Evolutionary conservation across 2,329 filamentous ascomycete genomes (phyloP).

Genomic region (Ophiocordyceps robertsii): DNA sequence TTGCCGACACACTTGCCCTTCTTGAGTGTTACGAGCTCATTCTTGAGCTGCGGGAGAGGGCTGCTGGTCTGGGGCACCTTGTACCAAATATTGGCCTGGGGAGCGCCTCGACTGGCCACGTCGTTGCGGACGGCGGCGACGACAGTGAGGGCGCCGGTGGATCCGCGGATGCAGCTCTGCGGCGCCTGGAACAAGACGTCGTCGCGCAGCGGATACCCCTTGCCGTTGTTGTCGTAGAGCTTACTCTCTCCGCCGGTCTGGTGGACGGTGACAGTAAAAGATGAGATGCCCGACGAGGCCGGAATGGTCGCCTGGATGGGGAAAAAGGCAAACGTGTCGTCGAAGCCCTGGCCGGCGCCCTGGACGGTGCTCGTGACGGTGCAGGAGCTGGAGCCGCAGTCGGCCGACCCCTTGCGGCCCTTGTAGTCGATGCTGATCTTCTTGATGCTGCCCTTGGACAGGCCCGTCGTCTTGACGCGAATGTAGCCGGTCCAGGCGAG

Average conservation of each 20-base stretch:
- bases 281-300: slow-evolving; percentile 44
- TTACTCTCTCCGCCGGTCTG: slow-evolving; percentile 30
- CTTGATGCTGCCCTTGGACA: slow-evolving; percentile 26
- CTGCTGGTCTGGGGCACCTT: slow-evolving; percentile 25
- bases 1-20: slow-evolving; percentile 29
- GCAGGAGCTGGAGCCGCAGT: slow-evolving; percentile 28
- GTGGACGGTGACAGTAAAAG: slow-evolving; percentile 41
- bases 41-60: slow-evolving; percentile 27
- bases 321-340: slow-evolving; percentile 45
- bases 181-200: slow-evolving; percentile 38
- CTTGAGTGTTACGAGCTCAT: slow-evolving; percentile 22
- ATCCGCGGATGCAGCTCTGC: slow-evolving; percentile 40
- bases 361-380: slow-evolving; percentile 30
- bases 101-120: slow-evolving; percentile 23
- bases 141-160: slow-evolving; percentile 27
- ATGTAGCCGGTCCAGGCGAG: slow-evolving; percentile 41
- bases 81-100: slow-evolving; percentile 27
- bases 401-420: slow-evolving; percentile 34
- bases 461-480: slow-evolving; percentile 38
- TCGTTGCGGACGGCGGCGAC: slow-evolving; percentile 37
- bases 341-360: slow-evolving; percentile 40
- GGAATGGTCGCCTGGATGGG: slow-evolving; percentile 37
- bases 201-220: slow-evolving; percentile 40
- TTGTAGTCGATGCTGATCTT: slow-evolving; percentile 41
- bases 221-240: slow-evolving; percentile 42